These are phyloP conservation scores for Gleditsia sinensis DNA, from an alignment of 306 rosid species.

Conservation along the genomic window DNA sequence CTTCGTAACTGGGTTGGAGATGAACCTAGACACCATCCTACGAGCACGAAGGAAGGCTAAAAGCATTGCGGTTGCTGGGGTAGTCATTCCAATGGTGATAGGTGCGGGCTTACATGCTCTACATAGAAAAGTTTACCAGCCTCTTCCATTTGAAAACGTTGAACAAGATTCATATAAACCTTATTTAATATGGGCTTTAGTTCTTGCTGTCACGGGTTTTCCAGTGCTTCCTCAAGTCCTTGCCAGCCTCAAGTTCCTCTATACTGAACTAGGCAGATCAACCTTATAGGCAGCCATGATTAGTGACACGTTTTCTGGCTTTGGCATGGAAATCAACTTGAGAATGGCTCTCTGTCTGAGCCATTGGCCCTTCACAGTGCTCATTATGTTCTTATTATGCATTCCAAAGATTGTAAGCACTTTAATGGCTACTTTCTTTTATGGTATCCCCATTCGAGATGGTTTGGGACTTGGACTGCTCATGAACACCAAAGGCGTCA, in stretches of 20 bases:
- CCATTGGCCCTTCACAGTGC: not conserved
- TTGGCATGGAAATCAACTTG: slow-evolving; percentile 27
- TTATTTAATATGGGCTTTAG: slow-evolving; percentile 33
- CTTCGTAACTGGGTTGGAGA: slow-evolving; percentile 48
- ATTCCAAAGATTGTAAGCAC: slow-evolving; percentile 41
- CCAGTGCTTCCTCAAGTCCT: slow-evolving; percentile 45
- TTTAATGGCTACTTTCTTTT: slow-evolving; percentile 21
- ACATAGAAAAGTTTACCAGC: not conserved
- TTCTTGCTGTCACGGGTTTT: slow-evolving; percentile 48
- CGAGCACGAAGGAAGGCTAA: slow-evolving; percentile 30
- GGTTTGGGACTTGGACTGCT: slow-evolving; percentile 48
- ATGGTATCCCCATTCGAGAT: slow-evolving; percentile 23
- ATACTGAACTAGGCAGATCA: slow-evolving; percentile 39
- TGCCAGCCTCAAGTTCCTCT: slow-evolving; percentile 47
- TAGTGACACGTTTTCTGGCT: slow-evolving; percentile 29
- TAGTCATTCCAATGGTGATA: slow-evolving; percentile 29
- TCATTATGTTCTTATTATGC: slow-evolving; percentile 30
- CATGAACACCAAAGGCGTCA: slow-evolving; percentile 47
- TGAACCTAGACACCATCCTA: slow-evolving; percentile 36
- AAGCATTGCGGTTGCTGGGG: slow-evolving; percentile 32
- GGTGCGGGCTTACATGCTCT: slow-evolving; percentile 19
- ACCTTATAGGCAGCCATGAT: slow-evolving; percentile 44
- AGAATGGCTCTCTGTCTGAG: accelerated
- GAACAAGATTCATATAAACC: not conserved
- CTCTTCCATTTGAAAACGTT: not conserved